These are phyloP conservation scores for Rhynchospora breviuscula DNA, from an alignment of 176 grass and related monocot species.

Conservation along the genomic window DNA sequence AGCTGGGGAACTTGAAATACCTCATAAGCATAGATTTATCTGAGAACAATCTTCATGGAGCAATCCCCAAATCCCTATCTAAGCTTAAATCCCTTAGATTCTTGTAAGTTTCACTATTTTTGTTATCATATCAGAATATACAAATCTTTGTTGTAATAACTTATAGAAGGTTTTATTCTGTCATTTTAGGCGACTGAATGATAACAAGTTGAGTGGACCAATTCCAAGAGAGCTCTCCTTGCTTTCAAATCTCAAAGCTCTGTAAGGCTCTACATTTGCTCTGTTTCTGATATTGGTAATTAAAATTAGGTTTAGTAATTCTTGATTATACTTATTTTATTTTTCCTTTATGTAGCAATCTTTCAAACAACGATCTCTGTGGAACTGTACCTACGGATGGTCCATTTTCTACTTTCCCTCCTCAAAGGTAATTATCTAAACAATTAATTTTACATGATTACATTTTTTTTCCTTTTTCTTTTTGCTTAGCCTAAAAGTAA, in stretches of 20 bases:
- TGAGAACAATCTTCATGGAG: conserved; percentile 59
- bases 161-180: neutral
- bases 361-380: conserved; percentile 95
- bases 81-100: conserved; percentile 79
- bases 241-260: conserved; percentile 84
- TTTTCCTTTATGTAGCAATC: conserved; percentile 37
- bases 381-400: conserved; percentile 91
- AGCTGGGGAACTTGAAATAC: conserved; percentile 79
- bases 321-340: neutral
- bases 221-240: conserved; percentile 80
- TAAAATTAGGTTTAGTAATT: neutral
- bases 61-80: conserved; percentile 76
- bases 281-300: neutral
- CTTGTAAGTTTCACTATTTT: conserved; percentile 46
- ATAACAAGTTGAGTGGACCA: conserved; percentile 77
- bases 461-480: neutral
- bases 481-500: neutral
- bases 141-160: conserved; percentile 10
- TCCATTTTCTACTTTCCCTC: conserved; percentile 78
- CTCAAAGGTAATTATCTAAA: conserved; percentile 50
- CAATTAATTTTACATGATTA: neutral
- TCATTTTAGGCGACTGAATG: conserved; percentile 66
- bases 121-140: neutral
- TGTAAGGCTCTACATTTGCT: conserved; percentile 50
- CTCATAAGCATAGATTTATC: conserved; percentile 97